Evolutionary conservation across 129 eudicot species (phyloP).

Genomic region (Chrysanthemum makinoi): DNA sequence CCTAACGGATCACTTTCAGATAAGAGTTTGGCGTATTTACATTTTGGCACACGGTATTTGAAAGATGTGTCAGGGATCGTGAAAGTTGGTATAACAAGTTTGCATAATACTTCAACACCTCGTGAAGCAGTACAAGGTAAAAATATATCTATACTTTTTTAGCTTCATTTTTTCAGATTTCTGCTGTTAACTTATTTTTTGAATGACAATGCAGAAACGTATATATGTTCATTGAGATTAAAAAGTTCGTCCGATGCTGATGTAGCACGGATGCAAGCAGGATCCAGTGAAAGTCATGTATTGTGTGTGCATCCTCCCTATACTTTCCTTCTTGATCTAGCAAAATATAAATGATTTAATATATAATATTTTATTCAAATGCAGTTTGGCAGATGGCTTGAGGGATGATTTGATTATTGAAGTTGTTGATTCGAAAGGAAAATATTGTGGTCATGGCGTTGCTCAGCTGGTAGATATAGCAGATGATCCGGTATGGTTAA

Average conservation of each 20-base stretch:
- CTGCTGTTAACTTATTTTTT: conserved; percentile 2
- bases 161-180: background rate
- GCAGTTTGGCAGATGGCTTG: conserved; percentile 78
- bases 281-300: conserved; percentile 71
- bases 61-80: conserved; percentile 64
- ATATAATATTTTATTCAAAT: background rate
- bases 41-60: conserved; percentile 62
- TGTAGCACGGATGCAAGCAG: conserved; percentile 70
- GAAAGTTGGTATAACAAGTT: conserved; percentile 52
- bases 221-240: conserved; percentile 62
- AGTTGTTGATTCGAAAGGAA: conserved; percentile 68
- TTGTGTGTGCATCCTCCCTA: conserved; percentile 57
- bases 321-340: background rate
- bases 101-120: conserved; percentile 44
- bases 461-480: conserved; percentile 79
- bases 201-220: conserved; percentile 48
- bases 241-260: conserved; percentile 75
- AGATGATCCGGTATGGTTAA: conserved; percentile 51
- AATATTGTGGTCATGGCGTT: conserved; percentile 54
- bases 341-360: conserved; percentile 5
- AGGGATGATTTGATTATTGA: conserved; percentile 67
- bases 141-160: background rate
- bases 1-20: conserved; percentile 49
- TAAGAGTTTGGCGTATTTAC: conserved; percentile 64
- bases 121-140: conserved; percentile 56